These are phyloP conservation scores for Penicillium robsamsonii DNA, from an alignment of 495 filamentous ascomycete species.

Conservation along the genomic window DNA sequence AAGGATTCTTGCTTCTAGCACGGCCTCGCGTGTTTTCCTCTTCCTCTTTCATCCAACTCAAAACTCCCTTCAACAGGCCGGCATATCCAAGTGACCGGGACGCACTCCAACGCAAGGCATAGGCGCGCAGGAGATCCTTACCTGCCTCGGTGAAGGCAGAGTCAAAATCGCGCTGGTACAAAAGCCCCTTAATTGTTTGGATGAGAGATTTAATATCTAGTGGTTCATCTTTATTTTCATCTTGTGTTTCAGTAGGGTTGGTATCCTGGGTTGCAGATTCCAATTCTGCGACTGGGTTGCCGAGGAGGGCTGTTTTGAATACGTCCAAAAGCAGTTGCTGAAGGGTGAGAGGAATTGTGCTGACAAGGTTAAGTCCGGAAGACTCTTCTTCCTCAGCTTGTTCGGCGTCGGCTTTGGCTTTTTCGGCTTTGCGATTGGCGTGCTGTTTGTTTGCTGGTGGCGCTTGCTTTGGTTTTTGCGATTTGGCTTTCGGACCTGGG, in stretches of 20 bases:
- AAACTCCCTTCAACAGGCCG: conserved; percentile 54
- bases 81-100: conserved; percentile 76
- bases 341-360: conserved; percentile 45
- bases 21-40: conserved; percentile 1
- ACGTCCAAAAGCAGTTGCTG: conserved; percentile 77
- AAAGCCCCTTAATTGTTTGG: conserved; percentile 76
- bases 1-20: background rate
- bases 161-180: conserved; percentile 82
- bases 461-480: conserved; percentile 5
- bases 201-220: conserved; percentile 54
- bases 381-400: conserved; percentile 8
- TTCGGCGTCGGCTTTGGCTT: conserved; percentile 13
- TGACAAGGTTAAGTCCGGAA: conserved; percentile 26
- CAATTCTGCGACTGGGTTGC: background rate
- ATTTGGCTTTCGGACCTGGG: conserved; percentile 5
- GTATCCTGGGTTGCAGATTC: conserved; percentile 13
- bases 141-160: conserved; percentile 66
- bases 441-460: conserved; percentile 19
- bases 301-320: conserved; percentile 62
- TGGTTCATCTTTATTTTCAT: conserved; percentile 14
- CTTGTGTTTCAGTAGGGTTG: conserved; percentile 5
- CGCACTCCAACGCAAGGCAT: conserved; percentile 85
- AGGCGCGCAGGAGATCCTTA: conserved; percentile 67
- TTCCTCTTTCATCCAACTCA: conserved; percentile 29
- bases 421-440: conserved; percentile 14